Evolutionary conservation across 129 eudicot genomes (phyloP), one percentile per base, ranked within the genome.

Genomic region (Chrysanthemum makinoi): DNA sequence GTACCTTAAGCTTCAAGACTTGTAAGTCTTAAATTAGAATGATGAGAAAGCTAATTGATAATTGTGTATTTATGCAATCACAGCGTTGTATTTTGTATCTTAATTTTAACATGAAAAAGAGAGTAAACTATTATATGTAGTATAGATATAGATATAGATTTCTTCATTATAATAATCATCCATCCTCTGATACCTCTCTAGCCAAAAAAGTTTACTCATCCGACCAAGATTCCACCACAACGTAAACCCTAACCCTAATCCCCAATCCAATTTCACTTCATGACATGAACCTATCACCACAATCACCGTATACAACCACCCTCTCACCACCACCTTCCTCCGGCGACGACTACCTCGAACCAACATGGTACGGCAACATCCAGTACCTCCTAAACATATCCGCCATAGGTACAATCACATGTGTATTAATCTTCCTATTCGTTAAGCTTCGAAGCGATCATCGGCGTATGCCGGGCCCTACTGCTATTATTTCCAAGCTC

Each of bases 361-460:
- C 74, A 26, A 82, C 88, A 6, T 95, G 99, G 99, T 95, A 95
- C 75, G 99, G 99, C 0, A 95, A 84, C 93, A 90, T 95, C 33
- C 96, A 95, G 80, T 95, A 95, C 83, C 87, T 95, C 17, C 66
- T 90, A 48, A 95, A 90, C 79, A 95, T 95, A 67, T 95, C 97
- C 24, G 89, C 88, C 54, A 68, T 88, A 24, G 96, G 99, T 13
- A 95, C 96, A 15, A 73, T 88, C 68, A 86, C 93, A 0, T 95
- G 99, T 76, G 70, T 95, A 46, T 81, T 88, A 59, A 81, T 95
- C 72, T 95, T 95, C 83, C 53, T 95, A 64, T 84, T 88, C 77
- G 84, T 88, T 59, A 95, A 90, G 88, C 97, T 95, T 60, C 97
- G 97, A 15, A 84, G 89, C 80, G 99, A 95, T 57, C 99, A 95